phyloP scores from a whole-genome alignment of 106 monocot species.

The Dendrobium officinale region DNA sequence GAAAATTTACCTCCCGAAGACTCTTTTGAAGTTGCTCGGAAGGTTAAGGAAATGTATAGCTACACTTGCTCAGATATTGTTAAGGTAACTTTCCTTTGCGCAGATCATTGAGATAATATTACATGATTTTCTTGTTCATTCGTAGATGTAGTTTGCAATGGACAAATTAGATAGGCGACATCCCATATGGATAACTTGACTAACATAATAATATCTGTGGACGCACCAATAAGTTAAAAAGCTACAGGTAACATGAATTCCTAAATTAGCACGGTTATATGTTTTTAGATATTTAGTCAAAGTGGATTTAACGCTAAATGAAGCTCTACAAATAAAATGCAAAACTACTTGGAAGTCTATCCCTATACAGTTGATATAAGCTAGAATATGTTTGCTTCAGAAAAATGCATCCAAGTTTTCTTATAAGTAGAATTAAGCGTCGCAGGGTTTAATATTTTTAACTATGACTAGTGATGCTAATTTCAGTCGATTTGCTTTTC shows the following conservation, averaged over 20 bases:
- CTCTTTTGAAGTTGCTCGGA: constrained; percentile 74
- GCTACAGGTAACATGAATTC: too few relatives aligned
- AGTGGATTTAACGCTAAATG: not conserved
- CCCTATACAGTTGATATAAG: not conserved
- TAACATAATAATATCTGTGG: not conserved
- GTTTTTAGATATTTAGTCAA: not conserved
- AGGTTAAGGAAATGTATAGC: constrained; percentile 76
- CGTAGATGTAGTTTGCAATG: not conserved
- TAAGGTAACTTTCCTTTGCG: constrained; percentile 44
- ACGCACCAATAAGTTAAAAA: too few relatives aligned
- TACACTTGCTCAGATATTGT: constrained; percentile 83
- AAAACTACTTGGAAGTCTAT: not conserved
- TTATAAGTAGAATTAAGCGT: not conserved
- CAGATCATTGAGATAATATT: not conserved
- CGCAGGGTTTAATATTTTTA: not conserved
- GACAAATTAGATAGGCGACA: not conserved
- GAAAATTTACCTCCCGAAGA: constrained; percentile 85
- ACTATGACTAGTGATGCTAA: not conserved
- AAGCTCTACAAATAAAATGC: not conserved
- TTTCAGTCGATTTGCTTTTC: not conserved
- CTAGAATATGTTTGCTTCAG: not conserved
- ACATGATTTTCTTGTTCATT: not conserved
- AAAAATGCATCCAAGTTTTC: not conserved
- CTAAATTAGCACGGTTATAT: too few relatives aligned
- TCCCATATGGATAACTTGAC: not conserved